Base-by-base conservation (phyloP, 176 grass and related monocot species). In the Ampelocalamus luodianensis region DNA sequence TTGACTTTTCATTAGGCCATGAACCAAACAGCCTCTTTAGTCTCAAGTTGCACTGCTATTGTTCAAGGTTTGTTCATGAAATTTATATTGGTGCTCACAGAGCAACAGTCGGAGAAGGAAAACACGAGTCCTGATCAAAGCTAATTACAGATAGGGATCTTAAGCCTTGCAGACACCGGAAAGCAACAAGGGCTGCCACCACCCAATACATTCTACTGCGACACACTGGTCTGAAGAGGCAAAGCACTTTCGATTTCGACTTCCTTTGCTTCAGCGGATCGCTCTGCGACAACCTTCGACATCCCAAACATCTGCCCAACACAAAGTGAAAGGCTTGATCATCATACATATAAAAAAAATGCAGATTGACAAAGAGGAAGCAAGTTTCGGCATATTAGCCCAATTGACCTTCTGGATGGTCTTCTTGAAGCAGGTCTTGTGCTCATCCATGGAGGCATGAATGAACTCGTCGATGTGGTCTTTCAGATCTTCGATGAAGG, bases 391-490 rank as follows among this genome's bases (percentile, higher is more conserved):
- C 3, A 13, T 61, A 26, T 58, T 48, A 42, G 1, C 37, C 48
- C 38, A 86, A n/a, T 29, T 40, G 37, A 95, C 96, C 96, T 95
- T 98, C 65, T 89, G 67, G 15, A 98, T 88, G 20, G 89, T 98
- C 74, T 98, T 95, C 74, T 92, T 86, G 78, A 98, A 95, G 85
- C 96, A 98, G 65, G 83, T 90, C 74, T 95, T 98, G 86, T 98
- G 96, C 77, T 98, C 96, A 76, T 95, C 96, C 96, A 98, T 89
- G 42, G 96, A 98, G 0, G 96, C 93, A 36, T 95, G 86, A 58
- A 98, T 83, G 80, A 98, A 98, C 45, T 98, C 93, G 11, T 98
- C 96, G 0, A 98, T 89, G 67, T 98, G 96, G 3, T 98, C 96
- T 71, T 65, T 98, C 87, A 95, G 42, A 68, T 98, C 96, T 74